A percentile compares a stretch with the other conserved stretches of the same genome.
Conservation (phyloP, 1,284 basidiomycete genomes). For the Microbotryum silenes-acaulis region DNA sequence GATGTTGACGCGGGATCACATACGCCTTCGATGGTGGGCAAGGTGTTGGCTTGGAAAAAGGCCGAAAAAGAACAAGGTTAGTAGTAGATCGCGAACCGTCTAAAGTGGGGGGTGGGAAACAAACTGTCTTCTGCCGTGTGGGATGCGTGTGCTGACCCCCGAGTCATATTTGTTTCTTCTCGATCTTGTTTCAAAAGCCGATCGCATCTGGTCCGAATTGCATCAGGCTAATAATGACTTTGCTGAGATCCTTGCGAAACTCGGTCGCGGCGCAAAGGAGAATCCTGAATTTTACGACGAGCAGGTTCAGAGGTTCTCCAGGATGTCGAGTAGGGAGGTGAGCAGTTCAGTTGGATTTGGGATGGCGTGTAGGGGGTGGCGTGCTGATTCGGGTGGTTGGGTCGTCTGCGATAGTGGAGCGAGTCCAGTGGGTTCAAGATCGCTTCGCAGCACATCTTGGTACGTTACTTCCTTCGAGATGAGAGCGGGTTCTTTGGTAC, state of each 20-base stretch:
- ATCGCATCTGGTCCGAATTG: constrained; percentile 36
- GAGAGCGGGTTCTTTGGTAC: too few relatives aligned
- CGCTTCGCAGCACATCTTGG: constrained; percentile 9
- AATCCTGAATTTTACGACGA: background rate
- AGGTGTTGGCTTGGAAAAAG: constrained; percentile 79
- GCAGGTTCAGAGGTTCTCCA: background rate
- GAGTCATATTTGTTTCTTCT: background rate
- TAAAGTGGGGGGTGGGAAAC: too few relatives aligned
- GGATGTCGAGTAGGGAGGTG: constrained; percentile 3
- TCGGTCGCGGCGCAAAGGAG: background rate
- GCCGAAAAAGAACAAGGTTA: constrained; percentile 54
- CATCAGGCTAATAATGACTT: constrained; percentile 13
- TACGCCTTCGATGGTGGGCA: constrained; percentile 80
- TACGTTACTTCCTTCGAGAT: background rate
- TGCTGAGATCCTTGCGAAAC: constrained; percentile 1
- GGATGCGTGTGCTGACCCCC: background rate
- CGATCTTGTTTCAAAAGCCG: constrained; percentile 6
- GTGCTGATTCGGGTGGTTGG: too few relatives aligned
- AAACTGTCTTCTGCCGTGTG: too few relatives aligned
- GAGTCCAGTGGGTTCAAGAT: too few relatives aligned
- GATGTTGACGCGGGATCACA: constrained; percentile 90
- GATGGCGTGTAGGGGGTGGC: too few relatives aligned
- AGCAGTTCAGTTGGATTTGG: background rate
- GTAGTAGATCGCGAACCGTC: constrained; percentile 9
- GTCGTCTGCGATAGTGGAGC: too few relatives aligned